Conservation (phyloP, 805 yeast genomes). For the Saccharomycopsis babjevae region DNA sequence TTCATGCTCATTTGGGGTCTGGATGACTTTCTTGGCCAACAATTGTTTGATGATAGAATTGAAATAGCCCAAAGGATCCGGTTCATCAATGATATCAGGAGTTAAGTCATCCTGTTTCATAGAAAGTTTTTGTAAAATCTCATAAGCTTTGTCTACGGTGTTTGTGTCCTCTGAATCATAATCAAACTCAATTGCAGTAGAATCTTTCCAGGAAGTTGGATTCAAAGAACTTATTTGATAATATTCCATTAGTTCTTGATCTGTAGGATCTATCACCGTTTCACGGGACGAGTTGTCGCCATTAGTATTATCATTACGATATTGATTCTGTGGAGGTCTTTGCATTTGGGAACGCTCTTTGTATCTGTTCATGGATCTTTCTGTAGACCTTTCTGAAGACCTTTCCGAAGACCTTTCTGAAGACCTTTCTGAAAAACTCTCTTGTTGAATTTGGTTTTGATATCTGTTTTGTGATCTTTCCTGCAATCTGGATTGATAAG, state of each 20-base stretch:
- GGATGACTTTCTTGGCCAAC: slow-evolving; percentile 30
- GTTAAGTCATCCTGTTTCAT: slow-evolving; percentile 21
- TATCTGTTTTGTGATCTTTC: not conserved
- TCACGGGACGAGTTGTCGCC: not conserved
- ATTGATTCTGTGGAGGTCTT: not conserved
- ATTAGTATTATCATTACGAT: not conserved
- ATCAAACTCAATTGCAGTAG: slow-evolving; percentile 23
- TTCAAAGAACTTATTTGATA: slow-evolving; percentile 36
- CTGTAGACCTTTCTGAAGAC: not conserved
- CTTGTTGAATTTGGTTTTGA: not conserved
- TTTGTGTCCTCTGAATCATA: slow-evolving; percentile 22
- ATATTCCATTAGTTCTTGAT: slow-evolving; percentile 25
- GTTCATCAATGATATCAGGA: slow-evolving; percentile 27
- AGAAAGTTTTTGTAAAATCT: slow-evolving; percentile 25
- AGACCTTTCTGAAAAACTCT: not conserved
- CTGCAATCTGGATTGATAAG: not conserved
- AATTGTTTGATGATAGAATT: slow-evolving; percentile 35
- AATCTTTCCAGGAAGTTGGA: slow-evolving; percentile 33
- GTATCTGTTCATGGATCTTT: not conserved
- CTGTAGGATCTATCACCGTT: slow-evolving; percentile 15
- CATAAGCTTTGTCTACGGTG: slow-evolving; percentile 25
- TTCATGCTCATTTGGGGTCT: slow-evolving; percentile 29
- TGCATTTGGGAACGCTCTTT: not conserved
- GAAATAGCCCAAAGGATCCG: slow-evolving; percentile 51
- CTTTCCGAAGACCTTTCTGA: not conserved